A percentile compares a stretch with the other conserved stretches of the same genome.
phyloP scores from a whole-genome alignment of 2,329 filamentous ascomycete genomes.

The Apiospora malaysiana region DNA sequence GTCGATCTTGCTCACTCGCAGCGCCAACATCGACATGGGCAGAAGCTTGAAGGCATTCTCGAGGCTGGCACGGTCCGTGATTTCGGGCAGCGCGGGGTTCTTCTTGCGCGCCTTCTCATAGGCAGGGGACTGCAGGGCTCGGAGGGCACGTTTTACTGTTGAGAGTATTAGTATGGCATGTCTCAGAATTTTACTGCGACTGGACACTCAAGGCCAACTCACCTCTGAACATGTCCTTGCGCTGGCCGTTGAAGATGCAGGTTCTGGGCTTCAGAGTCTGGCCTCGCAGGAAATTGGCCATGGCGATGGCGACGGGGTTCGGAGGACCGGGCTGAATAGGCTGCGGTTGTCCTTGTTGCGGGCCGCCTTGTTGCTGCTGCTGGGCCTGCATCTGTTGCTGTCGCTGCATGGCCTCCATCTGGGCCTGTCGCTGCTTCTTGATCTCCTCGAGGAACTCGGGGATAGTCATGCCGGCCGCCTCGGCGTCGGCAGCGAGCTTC shows the following conservation, averaged over 20 bases:
- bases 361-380: constrained; percentile 43
- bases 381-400: constrained; percentile 44
- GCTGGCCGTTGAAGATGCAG: constrained; percentile 92
- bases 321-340: constrained; percentile 80
- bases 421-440: constrained; percentile 62
- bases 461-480: constrained; percentile 83
- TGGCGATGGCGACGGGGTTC: constrained; percentile 84
- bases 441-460: constrained; percentile 81
- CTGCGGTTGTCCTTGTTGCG: constrained; percentile 60
- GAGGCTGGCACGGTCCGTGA: constrained; percentile 85
- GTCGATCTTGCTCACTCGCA: constrained; percentile 85
- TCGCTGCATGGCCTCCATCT: constrained; percentile 47
- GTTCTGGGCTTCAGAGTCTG: constrained; percentile 90
- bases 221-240: constrained; percentile 99
- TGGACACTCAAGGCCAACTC: constrained; percentile 27
- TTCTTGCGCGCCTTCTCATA: constrained; percentile 90
- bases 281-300: constrained; percentile 84
- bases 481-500: constrained; percentile 81
- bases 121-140: constrained; percentile 84
- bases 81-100: constrained; percentile 85
- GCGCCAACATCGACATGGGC: constrained; percentile 89
- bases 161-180: constrained; percentile 24
- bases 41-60: constrained; percentile 96
- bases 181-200: background rate
- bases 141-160: constrained; percentile 92